A percentile compares a stretch with the other conserved stretches of the same genome.
These are phyloP conservation scores for Gigaspora rosea DNA, from an alignment of 192 early-diverging fungal species.

Conservation along the genomic window DNA sequence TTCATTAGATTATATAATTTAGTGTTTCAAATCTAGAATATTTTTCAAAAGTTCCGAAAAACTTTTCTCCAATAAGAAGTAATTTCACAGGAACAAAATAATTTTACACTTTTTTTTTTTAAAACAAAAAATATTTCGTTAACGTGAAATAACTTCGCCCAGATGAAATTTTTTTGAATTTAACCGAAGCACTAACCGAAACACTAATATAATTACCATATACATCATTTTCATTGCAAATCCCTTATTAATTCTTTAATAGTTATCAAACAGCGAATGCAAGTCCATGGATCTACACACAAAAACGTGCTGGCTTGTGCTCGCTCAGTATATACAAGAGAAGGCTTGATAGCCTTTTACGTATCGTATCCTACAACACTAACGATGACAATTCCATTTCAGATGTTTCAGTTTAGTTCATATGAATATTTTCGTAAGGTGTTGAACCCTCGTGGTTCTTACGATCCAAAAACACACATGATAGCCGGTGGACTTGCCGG, in stretches of 20 bases:
- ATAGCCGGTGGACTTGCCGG: constrained; percentile 87
- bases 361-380: constrained; percentile 93
- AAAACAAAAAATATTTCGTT: no score
- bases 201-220: no score
- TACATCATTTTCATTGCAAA: neutral
- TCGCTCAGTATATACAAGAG: constrained; percentile 62
- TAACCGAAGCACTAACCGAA: no score
- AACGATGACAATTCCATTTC: constrained; percentile 93
- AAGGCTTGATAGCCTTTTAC: constrained; percentile 88
- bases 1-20: neutral
- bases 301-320: constrained; percentile 74
- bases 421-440: constrained; percentile 88
- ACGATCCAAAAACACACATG: constrained; percentile 88
- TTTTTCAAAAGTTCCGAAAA: neutral
- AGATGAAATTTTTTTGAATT: no score
- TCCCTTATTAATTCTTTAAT: neutral
- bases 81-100: no score
- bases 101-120: no score
- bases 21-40: no score
- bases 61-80: neutral
- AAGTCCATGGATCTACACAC: constrained; percentile 75
- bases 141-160: no score
- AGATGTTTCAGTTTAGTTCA: constrained; percentile 88
- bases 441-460: constrained; percentile 76
- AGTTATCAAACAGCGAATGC: constrained; percentile 96